Evolutionary conservation across 169 alveolate genomes (phyloP).

Genomic region (Eimeria praecox): DNA sequence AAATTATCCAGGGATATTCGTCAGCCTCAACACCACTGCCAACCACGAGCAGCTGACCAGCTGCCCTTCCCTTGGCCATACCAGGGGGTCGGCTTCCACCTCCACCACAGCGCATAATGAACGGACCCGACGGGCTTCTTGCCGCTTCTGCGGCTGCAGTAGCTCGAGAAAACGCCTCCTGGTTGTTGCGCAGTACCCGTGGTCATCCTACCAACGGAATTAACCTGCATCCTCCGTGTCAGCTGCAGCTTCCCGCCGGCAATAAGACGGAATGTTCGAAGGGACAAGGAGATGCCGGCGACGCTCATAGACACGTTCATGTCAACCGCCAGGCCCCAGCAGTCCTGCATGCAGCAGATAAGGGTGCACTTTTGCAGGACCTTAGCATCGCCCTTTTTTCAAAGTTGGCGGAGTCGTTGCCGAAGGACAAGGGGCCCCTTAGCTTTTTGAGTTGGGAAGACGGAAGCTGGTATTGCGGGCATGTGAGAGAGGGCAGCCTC

Average conservation of each 20-base stretch:
- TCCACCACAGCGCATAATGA: slow-evolving; percentile 1
- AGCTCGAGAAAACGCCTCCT: slow-evolving; percentile 24
- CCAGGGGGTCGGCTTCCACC: neutral
- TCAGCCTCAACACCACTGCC: neutral
- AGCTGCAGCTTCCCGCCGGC: neutral
- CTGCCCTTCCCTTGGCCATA: neutral
- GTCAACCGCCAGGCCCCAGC: slow-evolving; percentile 3
- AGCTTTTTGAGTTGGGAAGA: slow-evolving; percentile 72
- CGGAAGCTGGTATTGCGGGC: slow-evolving; percentile 78
- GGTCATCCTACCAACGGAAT: neutral
- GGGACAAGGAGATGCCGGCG: slow-evolving; percentile 34
- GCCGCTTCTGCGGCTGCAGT: slow-evolving; percentile 28
- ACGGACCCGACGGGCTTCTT: slow-evolving; percentile 37
- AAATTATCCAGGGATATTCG: neutral
- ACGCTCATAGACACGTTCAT: neutral
- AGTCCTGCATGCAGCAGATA: neutral
- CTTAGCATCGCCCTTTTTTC: slow-evolving; percentile 66
- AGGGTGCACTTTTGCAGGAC: slow-evolving; percentile 52
- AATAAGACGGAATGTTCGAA: neutral
- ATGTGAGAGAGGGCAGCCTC: slow-evolving; percentile 54
- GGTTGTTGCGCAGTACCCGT: neutral
- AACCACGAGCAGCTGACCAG: neutral
- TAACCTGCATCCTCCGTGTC: neutral
- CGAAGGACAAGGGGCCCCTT: slow-evolving; percentile 57
- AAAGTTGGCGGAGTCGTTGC: slow-evolving; percentile 57